Conservation (phyloP, 306 rosid genomes). For the Castanospermum australe region DNA sequence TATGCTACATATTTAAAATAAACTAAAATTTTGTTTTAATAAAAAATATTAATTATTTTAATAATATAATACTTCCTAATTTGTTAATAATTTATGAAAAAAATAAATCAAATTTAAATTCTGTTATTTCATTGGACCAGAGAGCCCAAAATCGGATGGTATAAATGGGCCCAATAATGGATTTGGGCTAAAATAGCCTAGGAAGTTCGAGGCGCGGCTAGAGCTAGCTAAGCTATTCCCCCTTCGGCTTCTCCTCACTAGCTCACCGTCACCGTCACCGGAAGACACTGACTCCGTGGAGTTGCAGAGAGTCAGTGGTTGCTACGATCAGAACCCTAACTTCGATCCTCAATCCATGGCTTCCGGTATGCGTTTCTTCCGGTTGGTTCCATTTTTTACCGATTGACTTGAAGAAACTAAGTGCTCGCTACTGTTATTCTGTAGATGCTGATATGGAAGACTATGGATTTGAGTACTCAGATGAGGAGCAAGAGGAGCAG, state of each 20-base stretch:
- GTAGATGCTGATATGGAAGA: conserved; percentile 99
- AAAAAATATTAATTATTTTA: too few species aligned
- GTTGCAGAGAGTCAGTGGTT: neutral
- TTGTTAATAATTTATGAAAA: too few species aligned
- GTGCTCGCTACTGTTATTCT: conserved; percentile 15
- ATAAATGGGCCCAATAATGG: too few species aligned
- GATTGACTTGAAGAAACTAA: neutral
- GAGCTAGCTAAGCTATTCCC: too few species aligned
- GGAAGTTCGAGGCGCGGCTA: too few species aligned
- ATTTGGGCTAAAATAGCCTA: too few species aligned
- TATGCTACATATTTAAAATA: too few species aligned
- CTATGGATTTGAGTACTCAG: conserved; percentile 98
- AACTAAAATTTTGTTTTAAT: too few species aligned
- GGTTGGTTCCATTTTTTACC: neutral
- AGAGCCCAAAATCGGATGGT: too few species aligned
- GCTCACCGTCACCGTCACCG: neutral
- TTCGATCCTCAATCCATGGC: conserved; percentile 12
- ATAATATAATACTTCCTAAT: too few species aligned
- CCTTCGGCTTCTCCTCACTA: neutral
- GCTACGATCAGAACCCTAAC: conserved; percentile 18
- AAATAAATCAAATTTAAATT: too few species aligned
- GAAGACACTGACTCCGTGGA: neutral
- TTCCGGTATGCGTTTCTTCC: conserved; percentile 21
- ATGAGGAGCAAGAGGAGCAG: conserved; percentile 97
- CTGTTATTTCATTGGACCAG: too few species aligned